These are phyloP conservation scores for Phytophthora fragariaefolia DNA, from an alignment of 352 stramenopile species.

Conservation along the genomic window DNA sequence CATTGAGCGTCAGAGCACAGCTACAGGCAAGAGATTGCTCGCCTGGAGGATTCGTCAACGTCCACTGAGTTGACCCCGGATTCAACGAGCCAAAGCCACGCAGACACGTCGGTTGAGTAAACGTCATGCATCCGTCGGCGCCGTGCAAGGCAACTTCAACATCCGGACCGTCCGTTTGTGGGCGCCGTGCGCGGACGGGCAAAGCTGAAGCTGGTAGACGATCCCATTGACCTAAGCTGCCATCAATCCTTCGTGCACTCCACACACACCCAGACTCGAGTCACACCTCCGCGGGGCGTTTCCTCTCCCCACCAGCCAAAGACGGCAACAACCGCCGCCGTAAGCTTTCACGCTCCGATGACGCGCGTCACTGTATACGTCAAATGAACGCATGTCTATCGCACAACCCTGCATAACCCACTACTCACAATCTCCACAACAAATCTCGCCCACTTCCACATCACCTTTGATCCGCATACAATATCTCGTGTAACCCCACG, in stretches of 20 bases:
- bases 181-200: not conserved
- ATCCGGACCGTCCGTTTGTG: not conserved
- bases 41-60: not conserved
- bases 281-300: too few species aligned
- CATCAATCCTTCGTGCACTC: too few species aligned
- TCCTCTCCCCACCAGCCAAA: not conserved
- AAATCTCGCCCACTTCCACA: not conserved
- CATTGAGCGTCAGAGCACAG: too few species aligned
- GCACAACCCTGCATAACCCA: not conserved
- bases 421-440: not conserved
- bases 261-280: too few species aligned
- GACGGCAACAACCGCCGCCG: too few species aligned
- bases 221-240: too few species aligned
- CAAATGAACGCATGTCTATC: conserved; percentile 6
- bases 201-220: conserved; percentile 4
- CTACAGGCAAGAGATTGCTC: too few species aligned
- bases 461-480: not conserved
- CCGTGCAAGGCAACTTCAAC: conserved; percentile 6
- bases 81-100: conserved; percentile 3
- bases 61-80: not conserved
- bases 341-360: not conserved
- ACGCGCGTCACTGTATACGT: conserved; percentile 1
- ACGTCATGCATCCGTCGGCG: not conserved
- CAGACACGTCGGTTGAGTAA: conserved; percentile 6
- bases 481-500: not conserved